These are phyloP conservation scores for Alternaria solani DNA, from an alignment of 2,329 filamentous ascomycete species.

Conservation along the genomic window DNA sequence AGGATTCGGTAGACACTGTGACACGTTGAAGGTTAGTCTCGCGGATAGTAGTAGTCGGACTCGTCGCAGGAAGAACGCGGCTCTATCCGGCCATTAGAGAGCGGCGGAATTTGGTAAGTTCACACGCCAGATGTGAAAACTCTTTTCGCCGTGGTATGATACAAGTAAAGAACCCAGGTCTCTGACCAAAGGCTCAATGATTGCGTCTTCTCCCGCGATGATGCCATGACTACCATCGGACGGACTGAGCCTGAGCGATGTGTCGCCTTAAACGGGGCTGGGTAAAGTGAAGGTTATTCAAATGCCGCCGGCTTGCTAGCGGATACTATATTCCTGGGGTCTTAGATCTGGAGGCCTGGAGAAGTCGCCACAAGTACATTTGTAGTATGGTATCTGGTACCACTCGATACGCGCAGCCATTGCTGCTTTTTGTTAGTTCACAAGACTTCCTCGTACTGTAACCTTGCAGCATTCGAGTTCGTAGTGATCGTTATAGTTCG, in stretches of 20 bases:
- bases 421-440: too few relatives aligned
- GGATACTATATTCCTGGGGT: neutral
- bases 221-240: slow-evolving; percentile 1
- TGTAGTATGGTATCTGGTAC: neutral
- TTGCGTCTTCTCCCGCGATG: neutral
- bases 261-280: neutral
- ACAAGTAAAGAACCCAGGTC: neutral
- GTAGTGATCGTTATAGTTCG: too few relatives aligned
- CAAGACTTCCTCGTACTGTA: too few relatives aligned
- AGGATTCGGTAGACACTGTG: too few relatives aligned
- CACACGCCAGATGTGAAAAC: neutral
- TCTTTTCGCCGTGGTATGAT: neutral
- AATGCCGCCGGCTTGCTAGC: neutral
- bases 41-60: too few relatives aligned
- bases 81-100: too few relatives aligned
- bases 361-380: neutral
- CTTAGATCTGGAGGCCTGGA: neutral
- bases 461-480: too few relatives aligned
- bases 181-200: neutral
- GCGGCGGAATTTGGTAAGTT: too few relatives aligned
- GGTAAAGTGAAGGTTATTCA: neutral
- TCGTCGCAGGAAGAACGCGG: too few relatives aligned
- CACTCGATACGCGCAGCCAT: neutral
- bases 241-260: neutral
- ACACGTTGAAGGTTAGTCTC: too few relatives aligned